Percentiles rank a stretch among this genome's conserved stretches.
phyloP scores from a whole-genome alignment of 306 rosid species.

The Luffa acutangula region DNA sequence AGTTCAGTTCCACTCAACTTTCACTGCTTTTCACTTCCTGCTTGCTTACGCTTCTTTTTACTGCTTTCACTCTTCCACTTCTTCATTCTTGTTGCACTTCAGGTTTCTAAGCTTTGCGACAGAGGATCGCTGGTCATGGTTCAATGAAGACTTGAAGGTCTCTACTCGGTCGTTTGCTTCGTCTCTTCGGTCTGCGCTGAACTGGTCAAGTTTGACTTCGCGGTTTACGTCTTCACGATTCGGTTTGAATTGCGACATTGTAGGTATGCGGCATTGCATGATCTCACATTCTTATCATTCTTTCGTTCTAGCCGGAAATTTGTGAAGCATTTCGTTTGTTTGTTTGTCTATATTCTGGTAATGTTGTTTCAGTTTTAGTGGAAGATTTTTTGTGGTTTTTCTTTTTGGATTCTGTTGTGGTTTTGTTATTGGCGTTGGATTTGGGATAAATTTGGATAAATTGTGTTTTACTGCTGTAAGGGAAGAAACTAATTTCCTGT shows the following conservation, averaged over 20 bases:
- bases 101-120: not conserved
- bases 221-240: not conserved
- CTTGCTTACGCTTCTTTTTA: not conserved
- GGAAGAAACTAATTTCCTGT: not conserved
- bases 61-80: not conserved
- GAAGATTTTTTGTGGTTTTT: not conserved
- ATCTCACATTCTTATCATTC: not conserved
- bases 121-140: not conserved
- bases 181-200: not conserved
- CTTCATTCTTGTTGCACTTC: not conserved
- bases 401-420: not conserved
- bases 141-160: not conserved
- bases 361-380: not conserved
- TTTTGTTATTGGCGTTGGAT: not conserved
- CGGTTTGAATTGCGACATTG: not conserved
- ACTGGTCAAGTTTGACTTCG: constrained; percentile 1
- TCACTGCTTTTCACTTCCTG: not conserved
- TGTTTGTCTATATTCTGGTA: not conserved
- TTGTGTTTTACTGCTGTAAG: not conserved
- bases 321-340: not conserved
- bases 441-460: not conserved
- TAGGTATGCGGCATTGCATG: not conserved
- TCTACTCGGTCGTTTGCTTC: not conserved
- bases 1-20: not conserved
- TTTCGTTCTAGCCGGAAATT: not conserved